Evolutionary conservation across 768 basidiomycete species (phyloP), one percentile per base, ranked within the genome.

Genomic region (Suillus brevipes): DNA sequence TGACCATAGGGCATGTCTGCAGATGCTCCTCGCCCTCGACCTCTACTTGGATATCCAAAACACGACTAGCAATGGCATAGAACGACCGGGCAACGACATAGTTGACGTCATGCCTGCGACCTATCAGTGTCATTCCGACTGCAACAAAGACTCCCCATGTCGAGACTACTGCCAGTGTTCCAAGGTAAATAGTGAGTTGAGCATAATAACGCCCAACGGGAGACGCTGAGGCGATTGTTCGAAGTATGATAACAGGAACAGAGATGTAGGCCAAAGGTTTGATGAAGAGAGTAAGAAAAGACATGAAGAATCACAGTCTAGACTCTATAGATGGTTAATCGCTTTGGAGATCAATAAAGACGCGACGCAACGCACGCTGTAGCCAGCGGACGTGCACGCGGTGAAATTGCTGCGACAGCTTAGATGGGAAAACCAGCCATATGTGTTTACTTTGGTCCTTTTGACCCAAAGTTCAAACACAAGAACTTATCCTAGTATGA

Each of bases 11-110:
- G 59, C 81, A 79, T n/a, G 81, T 83, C 68, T 81, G 76, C 53
- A 99, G 79, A 74, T 95, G 80, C 73, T 99, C 94, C 73, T 87
- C 87, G 13, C 95, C 95, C 74, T 99, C 95, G 40, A 99, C 84
- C 64, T 88, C 85, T 70, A 97, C 79, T 55, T 78, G 75, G 67
- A 96, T 77, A 69, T 87, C 90, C 53, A 97, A 73, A 3, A 87
- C 73, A 20, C 83, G 85, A 40, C 86, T 83, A 58, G 87, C 86
- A 63, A 92, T 64, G 55, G 74, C 70, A 79, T 97, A 93, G 82
- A 99, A 98, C 55, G 85, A 86, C 67, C 91, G 81, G 12, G 95
- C 97, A 50, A 95, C 89, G 71, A 90, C 81, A 70, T 84, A 88
- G 79, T 96, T 94, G 66, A 90, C 89, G 70, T 96, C 90, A 75